These are phyloP conservation scores for Aspergillus pseudoglaucus DNA, from an alignment of 2,329 filamentous ascomycete species.

Conservation along the genomic window DNA sequence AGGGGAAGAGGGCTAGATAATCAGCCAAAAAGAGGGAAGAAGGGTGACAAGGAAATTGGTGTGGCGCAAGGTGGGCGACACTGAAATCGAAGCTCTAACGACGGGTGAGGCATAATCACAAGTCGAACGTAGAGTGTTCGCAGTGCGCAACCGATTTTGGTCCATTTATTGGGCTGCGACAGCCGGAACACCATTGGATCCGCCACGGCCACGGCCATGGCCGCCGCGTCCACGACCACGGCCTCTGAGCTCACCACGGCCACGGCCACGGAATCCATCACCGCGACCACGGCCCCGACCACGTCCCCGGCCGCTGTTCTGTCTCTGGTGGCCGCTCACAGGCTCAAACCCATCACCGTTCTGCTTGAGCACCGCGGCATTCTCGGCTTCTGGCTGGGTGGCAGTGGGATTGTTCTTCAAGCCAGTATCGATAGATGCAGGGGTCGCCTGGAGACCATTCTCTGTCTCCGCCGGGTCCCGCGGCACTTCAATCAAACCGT, in stretches of 20 bases:
- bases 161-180: conserved; percentile 11
- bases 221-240: conserved; percentile 35
- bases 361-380: conserved; percentile 52
- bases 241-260: conserved; percentile 29
- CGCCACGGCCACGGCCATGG: conserved; percentile 22
- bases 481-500: conserved; percentile 70
- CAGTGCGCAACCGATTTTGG: not conserved
- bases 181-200: conserved; percentile 19
- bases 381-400: conserved; percentile 65
- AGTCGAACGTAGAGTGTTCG: not conserved
- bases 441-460: conserved; percentile 55
- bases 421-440: conserved; percentile 56
- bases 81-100: not conserved
- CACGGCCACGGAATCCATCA: conserved; percentile 32
- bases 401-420: conserved; percentile 51
- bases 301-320: conserved; percentile 30
- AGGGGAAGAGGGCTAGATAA: conserved; percentile 1
- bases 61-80: not conserved
- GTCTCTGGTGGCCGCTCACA: conserved; percentile 28
- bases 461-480: conserved; percentile 70
- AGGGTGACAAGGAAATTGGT: conserved; percentile 4
- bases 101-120: not conserved
- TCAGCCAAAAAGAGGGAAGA: conserved; percentile 1
- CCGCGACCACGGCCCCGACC: conserved; percentile 30
- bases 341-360: conserved; percentile 32